Evolutionary conservation across 2,329 filamentous ascomycete genomes (phyloP).

Genomic region (Daldinia sp.): DNA sequence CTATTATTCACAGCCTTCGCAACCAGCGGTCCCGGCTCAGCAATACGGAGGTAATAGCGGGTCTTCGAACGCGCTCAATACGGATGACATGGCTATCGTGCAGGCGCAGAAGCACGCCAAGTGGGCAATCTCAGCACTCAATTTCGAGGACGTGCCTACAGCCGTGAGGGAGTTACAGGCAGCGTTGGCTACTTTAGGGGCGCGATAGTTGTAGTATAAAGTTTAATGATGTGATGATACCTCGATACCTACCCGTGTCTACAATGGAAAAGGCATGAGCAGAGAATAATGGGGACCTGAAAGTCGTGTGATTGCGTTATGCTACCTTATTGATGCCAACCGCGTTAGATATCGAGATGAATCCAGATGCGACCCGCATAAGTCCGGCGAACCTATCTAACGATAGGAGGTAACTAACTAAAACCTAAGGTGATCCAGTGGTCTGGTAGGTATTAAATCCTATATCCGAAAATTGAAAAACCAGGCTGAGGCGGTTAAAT

Average conservation of each 20-base stretch:
- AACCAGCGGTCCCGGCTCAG: slow-evolving; percentile 34
- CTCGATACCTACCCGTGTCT: background rate
- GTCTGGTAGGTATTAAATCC: background rate
- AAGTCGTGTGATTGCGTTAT: background rate
- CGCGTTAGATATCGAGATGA: background rate
- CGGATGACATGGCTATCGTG: slow-evolving; percentile 75
- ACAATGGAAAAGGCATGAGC: background rate
- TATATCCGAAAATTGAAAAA: background rate
- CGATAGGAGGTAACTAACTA: background rate
- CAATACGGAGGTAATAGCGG: slow-evolving; percentile 41
- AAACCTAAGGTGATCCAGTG: background rate
- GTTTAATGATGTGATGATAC: background rate
- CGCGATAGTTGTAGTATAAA: slow-evolving; percentile 50
- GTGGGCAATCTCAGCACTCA: slow-evolving; percentile 95
- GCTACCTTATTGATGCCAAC: background rate
- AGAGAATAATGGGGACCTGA: background rate
- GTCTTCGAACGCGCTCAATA: slow-evolving; percentile 53
- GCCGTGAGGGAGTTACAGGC: slow-evolving; percentile 84
- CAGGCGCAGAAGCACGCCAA: slow-evolving; percentile 94
- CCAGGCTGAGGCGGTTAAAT: background rate
- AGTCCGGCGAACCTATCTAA: background rate
- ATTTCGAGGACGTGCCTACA: slow-evolving; percentile 94
- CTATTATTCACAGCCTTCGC: slow-evolving; percentile 37
- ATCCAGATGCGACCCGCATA: background rate
- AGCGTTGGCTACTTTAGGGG: slow-evolving; percentile 76